These are phyloP conservation scores for Cryomyces minteri DNA, from an alignment of 495 filamentous ascomycete species.

Conservation along the genomic window DNA sequence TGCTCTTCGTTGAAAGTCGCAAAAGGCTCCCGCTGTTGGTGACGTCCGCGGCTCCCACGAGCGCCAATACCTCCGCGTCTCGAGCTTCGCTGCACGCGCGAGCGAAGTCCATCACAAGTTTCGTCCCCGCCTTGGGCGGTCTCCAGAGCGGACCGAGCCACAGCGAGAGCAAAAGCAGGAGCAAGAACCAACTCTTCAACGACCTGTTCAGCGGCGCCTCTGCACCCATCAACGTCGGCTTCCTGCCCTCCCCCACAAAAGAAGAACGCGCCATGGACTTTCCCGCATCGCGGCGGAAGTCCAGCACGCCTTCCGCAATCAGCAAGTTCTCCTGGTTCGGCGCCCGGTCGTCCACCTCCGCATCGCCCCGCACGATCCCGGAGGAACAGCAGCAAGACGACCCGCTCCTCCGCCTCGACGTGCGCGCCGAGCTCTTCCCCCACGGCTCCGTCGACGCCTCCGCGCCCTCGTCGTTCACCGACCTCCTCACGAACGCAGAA, in stretches of 20 bases:
- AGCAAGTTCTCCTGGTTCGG: conserved; percentile 8
- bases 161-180: not conserved
- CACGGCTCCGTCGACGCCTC: conserved; percentile 30
- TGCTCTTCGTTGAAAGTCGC: not conserved
- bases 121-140: not conserved
- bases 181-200: conserved; percentile 4
- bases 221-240: conserved; percentile 10
- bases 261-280: conserved; percentile 8
- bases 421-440: conserved; percentile 44
- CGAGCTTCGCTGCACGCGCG: not conserved
- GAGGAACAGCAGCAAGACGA: not conserved
- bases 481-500: conserved; percentile 48
- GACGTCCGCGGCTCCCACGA: not conserved
- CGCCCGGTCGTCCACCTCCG: not conserved
- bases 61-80: not conserved
- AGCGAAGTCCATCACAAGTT: not conserved
- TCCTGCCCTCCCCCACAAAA: conserved; percentile 6
- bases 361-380: conserved; percentile 1
- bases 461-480: conserved; percentile 50
- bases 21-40: not conserved
- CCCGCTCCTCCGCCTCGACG: conserved; percentile 38
- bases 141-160: not conserved
- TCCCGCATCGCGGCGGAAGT: not conserved
- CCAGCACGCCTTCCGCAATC: not conserved
- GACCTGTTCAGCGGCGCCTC: conserved; percentile 13